Conservation (phyloP, 2,329 filamentous ascomycete species). For the Trichoderma sp. region DNA sequence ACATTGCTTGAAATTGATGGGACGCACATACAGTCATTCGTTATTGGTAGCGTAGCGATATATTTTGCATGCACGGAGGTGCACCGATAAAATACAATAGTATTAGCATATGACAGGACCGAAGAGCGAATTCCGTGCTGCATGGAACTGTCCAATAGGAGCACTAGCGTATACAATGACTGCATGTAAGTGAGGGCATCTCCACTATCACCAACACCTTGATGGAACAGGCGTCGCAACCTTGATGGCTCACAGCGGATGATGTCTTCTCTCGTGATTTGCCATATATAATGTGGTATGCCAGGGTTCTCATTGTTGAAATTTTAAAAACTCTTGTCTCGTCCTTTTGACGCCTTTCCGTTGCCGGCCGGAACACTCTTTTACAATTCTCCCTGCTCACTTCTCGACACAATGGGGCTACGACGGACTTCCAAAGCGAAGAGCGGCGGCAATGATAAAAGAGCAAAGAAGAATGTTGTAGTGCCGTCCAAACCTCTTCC, state of each 20-base stretch:
- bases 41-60: background rate
- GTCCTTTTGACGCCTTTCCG: background rate
- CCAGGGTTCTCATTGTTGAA: background rate
- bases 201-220: slow-evolving; percentile 11
- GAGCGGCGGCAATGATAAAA: background rate
- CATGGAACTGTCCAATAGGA: background rate
- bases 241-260: slow-evolving; percentile 2
- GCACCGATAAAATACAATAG: background rate
- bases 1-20: background rate
- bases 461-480: background rate
- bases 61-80: background rate
- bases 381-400: no score
- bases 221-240: slow-evolving; percentile 10
- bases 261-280: background rate
- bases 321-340: background rate
- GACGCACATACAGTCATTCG: background rate
- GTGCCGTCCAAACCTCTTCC: slow-evolving; percentile 33
- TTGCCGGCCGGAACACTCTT: background rate
- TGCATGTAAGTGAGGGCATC: background rate
- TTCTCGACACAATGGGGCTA: background rate
- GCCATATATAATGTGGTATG: background rate
- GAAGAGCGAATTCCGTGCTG: background rate
- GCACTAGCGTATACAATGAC: background rate
- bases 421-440: background rate
- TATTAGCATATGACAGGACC: background rate